Evolutionary conservation across 805 yeast genomes (phyloP), one percentile per base, ranked within the genome.

Genomic region (Myxozyma geophila): DNA sequence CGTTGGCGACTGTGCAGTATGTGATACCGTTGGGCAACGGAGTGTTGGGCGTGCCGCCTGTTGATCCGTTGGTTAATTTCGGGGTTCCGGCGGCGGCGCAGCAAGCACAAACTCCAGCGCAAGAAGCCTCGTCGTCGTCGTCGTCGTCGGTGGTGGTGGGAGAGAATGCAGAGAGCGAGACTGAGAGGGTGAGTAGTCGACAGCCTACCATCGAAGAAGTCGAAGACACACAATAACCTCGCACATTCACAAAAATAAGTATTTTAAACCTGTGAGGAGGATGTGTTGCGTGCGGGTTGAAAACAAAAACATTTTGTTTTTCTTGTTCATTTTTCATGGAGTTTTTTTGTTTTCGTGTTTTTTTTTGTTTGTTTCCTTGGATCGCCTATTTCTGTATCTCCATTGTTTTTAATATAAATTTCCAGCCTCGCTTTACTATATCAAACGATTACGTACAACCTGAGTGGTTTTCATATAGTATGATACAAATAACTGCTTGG

Each of bases 1-100:
- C 68, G 13, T 52, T 65, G 13, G 52, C 68, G 28, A 59, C 68
- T 3, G 57, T 65, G 51, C 68, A 65, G 48, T 65, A 63, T 41
- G 67, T 65, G 43, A 55, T 62, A 13, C 67, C 67, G 49, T 46
- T 60, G 8, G 66, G 62, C 5, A 53, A 51, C 36, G 67, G 66
- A 35, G 58, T 59, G 7, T 19, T 54, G 13, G 60, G 60, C 9
- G 63, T 59, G 12, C 66, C 66, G 12, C 66, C 66, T 8, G 60
- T 53, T 12, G 62, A 58, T 41, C 62, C 62, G 2, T 10, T 58
- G 35, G 55, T 39, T 7, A 17, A 40, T 15, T 58, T 62, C 36
- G 62, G 62, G 21, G n/a, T 33, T n/a, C 57, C 64, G 17, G 19
- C 36, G 8, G n/a, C 54, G 8, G 28, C 63, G 23, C 50, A 47